Percentiles rank a stretch among this genome's conserved stretches.
Conservation (phyloP, 2,329 filamentous ascomycete genomes). For the Aspergillus piperis region DNA sequence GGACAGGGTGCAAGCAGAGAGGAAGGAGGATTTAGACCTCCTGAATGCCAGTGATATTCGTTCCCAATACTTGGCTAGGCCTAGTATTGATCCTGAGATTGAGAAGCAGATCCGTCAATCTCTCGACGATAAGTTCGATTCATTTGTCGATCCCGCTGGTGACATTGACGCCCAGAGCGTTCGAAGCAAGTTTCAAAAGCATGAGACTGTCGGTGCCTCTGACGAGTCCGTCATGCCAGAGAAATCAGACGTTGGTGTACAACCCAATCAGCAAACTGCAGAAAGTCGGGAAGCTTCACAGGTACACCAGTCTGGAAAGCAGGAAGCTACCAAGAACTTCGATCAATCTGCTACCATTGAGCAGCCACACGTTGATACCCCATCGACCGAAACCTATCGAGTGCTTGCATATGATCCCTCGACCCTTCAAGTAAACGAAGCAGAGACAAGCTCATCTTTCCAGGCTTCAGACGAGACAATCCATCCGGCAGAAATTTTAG, state of each 20-base stretch:
- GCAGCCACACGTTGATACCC: neutral
- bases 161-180: constrained; percentile 25
- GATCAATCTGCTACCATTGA: neutral
- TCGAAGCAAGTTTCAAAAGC: constrained; percentile 22
- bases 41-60: constrained; percentile 41
- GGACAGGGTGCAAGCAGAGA: constrained; percentile 15
- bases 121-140: constrained; percentile 25
- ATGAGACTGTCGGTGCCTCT: constrained; percentile 10
- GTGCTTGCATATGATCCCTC: constrained; percentile 43
- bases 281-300: neutral
- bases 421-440: constrained; percentile 30
- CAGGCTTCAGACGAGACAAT: constrained; percentile 25
- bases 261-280: neutral
- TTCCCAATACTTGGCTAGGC: constrained; percentile 28
- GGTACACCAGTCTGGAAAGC: neutral
- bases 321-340: neutral
- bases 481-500: constrained; percentile 38
- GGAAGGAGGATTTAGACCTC: constrained; percentile 36
- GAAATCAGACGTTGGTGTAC: neutral
- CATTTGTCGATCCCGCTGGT: constrained; percentile 15
- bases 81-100: constrained; percentile 22
- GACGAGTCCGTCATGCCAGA: neutral
- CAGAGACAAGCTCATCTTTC: constrained; percentile 36
- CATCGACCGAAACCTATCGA: constrained; percentile 28
- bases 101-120: constrained; percentile 21